phyloP scores from a whole-genome alignment of 768 basidiomycete species.

The Termitomyces sp. region DNA sequence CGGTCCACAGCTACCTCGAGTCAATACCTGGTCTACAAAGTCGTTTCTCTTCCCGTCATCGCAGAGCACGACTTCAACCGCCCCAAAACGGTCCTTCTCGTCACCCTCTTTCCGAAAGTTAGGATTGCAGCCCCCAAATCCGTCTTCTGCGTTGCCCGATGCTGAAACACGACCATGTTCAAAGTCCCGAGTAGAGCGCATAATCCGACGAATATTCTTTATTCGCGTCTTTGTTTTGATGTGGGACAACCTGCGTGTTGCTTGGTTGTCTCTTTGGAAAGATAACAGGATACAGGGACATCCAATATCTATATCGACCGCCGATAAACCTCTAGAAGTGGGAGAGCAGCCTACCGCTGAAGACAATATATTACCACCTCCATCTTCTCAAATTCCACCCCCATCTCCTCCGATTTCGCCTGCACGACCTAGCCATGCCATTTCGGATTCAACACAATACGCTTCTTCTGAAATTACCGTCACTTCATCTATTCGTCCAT shows the following conservation, averaged over 20 bases:
- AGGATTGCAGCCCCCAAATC: slow-evolving; percentile 20
- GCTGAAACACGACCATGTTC: slow-evolving; percentile 28
- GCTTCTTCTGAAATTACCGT: slow-evolving; percentile 12
- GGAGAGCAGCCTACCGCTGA: not conserved
- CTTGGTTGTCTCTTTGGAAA: slow-evolving; percentile 48
- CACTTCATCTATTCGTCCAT: slow-evolving; percentile 11
- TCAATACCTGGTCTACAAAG: slow-evolving; percentile 55
- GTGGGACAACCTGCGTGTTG: slow-evolving; percentile 66
- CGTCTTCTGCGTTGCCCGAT: slow-evolving; percentile 20
- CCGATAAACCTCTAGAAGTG: slow-evolving; percentile 1
- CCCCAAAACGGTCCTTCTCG: slow-evolving; percentile 59
- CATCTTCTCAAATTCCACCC: not conserved
- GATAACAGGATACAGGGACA: slow-evolving; percentile 3
- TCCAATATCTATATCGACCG: slow-evolving; percentile 4
- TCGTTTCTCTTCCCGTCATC: slow-evolving; percentile 44
- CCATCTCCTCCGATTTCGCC: slow-evolving; percentile 4
- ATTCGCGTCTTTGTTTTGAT: slow-evolving; percentile 65
- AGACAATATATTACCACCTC: not conserved
- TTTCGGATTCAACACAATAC: slow-evolving; percentile 7
- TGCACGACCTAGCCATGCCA: not conserved
- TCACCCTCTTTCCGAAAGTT: slow-evolving; percentile 40
- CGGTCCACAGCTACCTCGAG: slow-evolving; percentile 38
- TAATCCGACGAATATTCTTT: slow-evolving; percentile 62
- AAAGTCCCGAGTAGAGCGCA: slow-evolving; percentile 36
- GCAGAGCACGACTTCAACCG: slow-evolving; percentile 19